Base-by-base conservation (phyloP, 495 filamentous ascomycete genomes). In the Xylaria palmicola region DNA sequence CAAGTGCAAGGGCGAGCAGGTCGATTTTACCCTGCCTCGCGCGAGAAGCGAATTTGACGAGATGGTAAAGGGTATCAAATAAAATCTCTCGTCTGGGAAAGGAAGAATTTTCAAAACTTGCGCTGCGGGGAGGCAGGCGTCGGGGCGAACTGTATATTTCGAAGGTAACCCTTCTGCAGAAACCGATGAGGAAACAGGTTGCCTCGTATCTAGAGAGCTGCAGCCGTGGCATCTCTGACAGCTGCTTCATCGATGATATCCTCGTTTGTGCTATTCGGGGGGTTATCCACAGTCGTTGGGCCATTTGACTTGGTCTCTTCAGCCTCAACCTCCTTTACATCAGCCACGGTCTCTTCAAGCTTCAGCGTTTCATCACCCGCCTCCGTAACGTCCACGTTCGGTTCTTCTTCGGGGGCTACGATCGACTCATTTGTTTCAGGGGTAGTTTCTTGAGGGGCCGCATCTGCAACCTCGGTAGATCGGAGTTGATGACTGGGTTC, bases 51-150 rank as follows among this genome's bases (percentile, higher is more conserved):
- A 37, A 36, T 22, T n/a, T 37, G 34, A 50, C 56, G 56, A 59
- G 56, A 59, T 34, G 20, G 32, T 40, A 43, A 26, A 9, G 56
- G 56, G 56, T 59, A 59, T 59, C 56, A 59, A 48, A 48, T 48
- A 58, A n/a, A 58, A 39, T 49, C 20, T 58, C 55, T 49, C 55
- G 55, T 32, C 55, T 15, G 7, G 15, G 22, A 48, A 37, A 34
- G 19, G 19, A 27, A 44, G 13, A 26, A 47, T 36, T 24, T 20
- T 48, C 29, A 58, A 22, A 24, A 57, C 15, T 20, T 44, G 20
- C 44, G 47, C n/a, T 30, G 15, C n/a, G 36, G 43, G 22, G 45
- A 50, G 39, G 24, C 15, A 32, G 39, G 8, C 19, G 29, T 22
- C 32, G 24, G 30, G 17, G 30, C 40, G 24, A 59, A 40, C n/a